These are phyloP conservation scores for Globisporangium nagaii DNA, from an alignment of 352 stramenopile genomes.

Conservation along the genomic window DNA sequence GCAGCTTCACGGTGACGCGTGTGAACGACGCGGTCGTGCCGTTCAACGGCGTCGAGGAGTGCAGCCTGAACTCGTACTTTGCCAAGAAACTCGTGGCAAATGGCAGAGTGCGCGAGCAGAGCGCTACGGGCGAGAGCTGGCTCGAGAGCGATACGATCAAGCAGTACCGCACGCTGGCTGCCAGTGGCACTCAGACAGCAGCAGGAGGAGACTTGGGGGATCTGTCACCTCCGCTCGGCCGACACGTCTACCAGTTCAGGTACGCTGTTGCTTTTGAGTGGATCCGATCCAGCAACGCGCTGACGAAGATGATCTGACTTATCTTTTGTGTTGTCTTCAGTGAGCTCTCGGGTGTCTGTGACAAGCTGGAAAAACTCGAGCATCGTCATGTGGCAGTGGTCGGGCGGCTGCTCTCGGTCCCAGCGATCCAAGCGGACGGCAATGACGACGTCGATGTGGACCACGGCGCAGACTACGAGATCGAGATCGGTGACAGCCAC, in stretches of 20 bases:
- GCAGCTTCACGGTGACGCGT: conserved; percentile 30
- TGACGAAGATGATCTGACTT: no score
- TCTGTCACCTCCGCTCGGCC: conserved; percentile 1
- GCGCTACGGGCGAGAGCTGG: conserved; percentile 5
- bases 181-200: background rate
- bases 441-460: background rate
- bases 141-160: conserved; percentile 5
- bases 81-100: conserved; percentile 15
- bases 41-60: conserved; percentile 35
- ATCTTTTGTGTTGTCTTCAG: background rate
- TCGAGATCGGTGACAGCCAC: conserved; percentile 8
- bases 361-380: conserved; percentile 1
- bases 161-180: background rate
- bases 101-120: background rate
- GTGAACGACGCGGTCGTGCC: conserved; percentile 25
- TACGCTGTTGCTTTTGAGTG: background rate
- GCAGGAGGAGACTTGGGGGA: background rate
- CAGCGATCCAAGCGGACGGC: background rate
- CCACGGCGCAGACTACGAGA: background rate
- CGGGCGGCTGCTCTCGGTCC: conserved; percentile 1
- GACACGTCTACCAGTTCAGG: conserved; percentile 24
- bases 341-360: background rate
- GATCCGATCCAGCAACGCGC: no score
- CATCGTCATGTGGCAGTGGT: background rate
- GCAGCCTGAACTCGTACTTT: conserved; percentile 27